Evolutionary conservation across 2,329 filamentous ascomycete genomes (phyloP).

Genomic region (Zymoseptoria ardabiliae): DNA sequence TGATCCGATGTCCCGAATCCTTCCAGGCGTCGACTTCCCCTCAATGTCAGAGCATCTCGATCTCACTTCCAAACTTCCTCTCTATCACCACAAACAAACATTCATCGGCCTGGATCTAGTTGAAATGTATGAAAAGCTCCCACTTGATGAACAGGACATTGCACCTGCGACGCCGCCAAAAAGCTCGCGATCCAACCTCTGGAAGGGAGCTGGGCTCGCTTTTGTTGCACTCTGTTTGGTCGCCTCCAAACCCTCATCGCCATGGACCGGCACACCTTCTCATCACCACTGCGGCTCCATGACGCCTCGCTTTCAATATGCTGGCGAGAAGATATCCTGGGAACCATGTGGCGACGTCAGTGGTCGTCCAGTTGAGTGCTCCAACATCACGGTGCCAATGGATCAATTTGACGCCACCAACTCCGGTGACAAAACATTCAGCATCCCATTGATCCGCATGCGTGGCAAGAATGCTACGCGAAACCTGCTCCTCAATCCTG

Average conservation of each 20-base stretch:
- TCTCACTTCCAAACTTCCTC: not conserved
- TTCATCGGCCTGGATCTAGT: not conserved
- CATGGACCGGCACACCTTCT: not conserved
- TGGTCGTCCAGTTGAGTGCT: conserved; percentile 12
- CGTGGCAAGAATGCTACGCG: conserved; percentile 10
- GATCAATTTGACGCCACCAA: conserved; percentile 18
- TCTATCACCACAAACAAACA: no score
- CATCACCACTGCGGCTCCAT: not conserved
- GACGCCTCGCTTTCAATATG: conserved; percentile 1
- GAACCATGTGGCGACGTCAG: conserved; percentile 14
- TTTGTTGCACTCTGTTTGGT: not conserved
- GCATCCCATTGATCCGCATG: conserved; percentile 14
- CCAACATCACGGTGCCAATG: conserved; percentile 16
- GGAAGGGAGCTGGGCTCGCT: not conserved
- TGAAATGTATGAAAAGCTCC: not conserved
- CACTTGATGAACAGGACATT: not conserved
- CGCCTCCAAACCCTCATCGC: not conserved
- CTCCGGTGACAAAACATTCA: conserved; percentile 17
- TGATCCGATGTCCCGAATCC: not conserved
- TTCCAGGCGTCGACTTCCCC: not conserved
- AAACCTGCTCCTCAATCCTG: conserved; percentile 14
- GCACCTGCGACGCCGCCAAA: not conserved
- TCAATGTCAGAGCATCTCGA: not conserved
- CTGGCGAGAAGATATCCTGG: conserved; percentile 17
- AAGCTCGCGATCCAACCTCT: not conserved